phyloP scores from a whole-genome alignment of 2,329 filamentous ascomycete genomes.

The Fusarium fracticaudum region DNA sequence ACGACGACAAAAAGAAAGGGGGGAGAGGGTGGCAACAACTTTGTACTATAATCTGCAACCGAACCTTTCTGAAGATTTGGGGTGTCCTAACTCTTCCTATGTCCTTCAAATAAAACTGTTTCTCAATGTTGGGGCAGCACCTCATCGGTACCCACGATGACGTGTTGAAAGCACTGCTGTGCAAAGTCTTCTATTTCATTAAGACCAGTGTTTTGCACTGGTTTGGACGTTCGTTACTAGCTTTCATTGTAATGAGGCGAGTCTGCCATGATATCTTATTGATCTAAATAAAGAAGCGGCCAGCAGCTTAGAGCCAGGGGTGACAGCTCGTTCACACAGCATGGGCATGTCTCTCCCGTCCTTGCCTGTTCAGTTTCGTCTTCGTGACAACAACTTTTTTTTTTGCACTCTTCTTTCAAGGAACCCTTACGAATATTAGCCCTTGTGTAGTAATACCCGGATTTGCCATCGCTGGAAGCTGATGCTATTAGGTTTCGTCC shows the following conservation, averaged over 20 bases:
- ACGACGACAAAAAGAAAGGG: not conserved
- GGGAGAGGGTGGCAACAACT: too few relatives aligned
- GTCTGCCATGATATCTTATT: not conserved
- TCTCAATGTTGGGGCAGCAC: not conserved
- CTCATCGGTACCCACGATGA: not conserved
- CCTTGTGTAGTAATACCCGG: not conserved
- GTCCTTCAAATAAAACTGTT: not conserved
- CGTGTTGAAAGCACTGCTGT: not conserved
- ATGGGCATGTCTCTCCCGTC: not conserved
- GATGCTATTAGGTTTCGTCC: not conserved
- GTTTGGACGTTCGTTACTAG: not conserved
- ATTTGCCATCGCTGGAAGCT: not conserved
- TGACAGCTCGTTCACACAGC: not conserved
- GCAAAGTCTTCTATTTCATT: not conserved
- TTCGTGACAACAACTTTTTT: not conserved
- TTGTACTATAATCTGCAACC: not conserved
- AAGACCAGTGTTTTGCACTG: not conserved
- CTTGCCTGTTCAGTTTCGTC: not conserved
- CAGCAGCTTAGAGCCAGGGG: not conserved
- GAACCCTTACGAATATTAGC: not conserved
- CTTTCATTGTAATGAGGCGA: not conserved
- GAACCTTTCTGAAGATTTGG: not conserved
- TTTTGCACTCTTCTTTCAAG: not conserved
- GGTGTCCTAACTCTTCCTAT: not conserved
- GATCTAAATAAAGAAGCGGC: not conserved